A percentile compares a stretch with the other conserved stretches of the same genome.
Evolutionary conservation across 2,329 filamentous ascomycete species (phyloP).

Genomic region (Basipetospora sp.): DNA sequence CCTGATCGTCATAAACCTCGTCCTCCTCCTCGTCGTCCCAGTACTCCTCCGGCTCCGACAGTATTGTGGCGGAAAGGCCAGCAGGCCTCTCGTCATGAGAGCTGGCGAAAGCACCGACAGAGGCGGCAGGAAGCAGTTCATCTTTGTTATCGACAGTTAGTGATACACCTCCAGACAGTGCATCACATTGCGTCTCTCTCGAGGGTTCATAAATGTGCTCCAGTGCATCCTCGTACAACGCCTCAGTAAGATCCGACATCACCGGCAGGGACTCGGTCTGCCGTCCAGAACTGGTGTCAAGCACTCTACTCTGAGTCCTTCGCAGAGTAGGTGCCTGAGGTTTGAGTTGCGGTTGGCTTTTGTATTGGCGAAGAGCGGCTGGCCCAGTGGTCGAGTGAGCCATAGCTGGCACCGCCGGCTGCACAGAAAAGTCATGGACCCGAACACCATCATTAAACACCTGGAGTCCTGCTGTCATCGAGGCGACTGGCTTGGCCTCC

Average conservation of each 20-base stretch:
- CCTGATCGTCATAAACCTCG: slow-evolving; percentile 41
- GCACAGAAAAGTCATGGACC: not conserved
- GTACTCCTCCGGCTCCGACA: slow-evolving; percentile 46
- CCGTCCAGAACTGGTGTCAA: slow-evolving; percentile 11
- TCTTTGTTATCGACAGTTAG: slow-evolving; percentile 1
- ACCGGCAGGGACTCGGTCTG: slow-evolving; percentile 3
- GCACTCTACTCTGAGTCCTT: slow-evolving; percentile 30
- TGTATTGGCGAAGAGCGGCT: slow-evolving; percentile 31
- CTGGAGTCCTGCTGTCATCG: slow-evolving; percentile 3
- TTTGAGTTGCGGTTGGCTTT: slow-evolving; percentile 39
- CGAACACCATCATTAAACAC: slow-evolving; percentile 9
- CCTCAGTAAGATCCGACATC: slow-evolving; percentile 24
- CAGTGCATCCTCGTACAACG: slow-evolving; percentile 30
- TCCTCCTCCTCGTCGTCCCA: slow-evolving; percentile 72
- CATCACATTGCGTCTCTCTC: slow-evolving; percentile 5
- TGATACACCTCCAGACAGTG: not conserved
- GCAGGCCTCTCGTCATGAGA: slow-evolving; percentile 4
- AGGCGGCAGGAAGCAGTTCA: not conserved
- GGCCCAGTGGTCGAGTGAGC: slow-evolving; percentile 12
- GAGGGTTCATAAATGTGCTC: slow-evolving; percentile 22
- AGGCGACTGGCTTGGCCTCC: slow-evolving; percentile 2
- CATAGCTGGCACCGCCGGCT: not conserved
- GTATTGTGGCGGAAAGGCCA: slow-evolving; percentile 3
- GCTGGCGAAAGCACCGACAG: not conserved
- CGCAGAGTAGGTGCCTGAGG: slow-evolving; percentile 25